Percentiles rank a stretch among this genome's conserved stretches.
phyloP scores from a whole-genome alignment of 495 filamentous ascomycete genomes.

The Echria macrotheca region DNA sequence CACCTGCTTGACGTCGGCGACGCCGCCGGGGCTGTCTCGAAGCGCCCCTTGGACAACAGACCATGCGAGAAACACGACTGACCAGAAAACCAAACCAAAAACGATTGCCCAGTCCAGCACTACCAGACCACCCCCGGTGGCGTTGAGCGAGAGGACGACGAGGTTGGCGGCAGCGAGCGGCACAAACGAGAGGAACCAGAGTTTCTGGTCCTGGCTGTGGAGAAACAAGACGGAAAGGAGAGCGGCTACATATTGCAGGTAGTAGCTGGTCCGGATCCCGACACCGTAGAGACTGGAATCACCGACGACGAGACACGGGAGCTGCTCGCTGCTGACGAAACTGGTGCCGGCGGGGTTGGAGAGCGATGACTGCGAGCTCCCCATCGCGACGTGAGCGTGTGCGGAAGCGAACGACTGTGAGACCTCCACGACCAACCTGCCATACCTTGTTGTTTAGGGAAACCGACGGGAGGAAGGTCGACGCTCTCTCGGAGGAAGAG shows the following conservation, averaged over 20 bases:
- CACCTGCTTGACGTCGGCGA: slow-evolving; percentile 6
- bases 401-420: slow-evolving; percentile 4
- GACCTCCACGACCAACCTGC: not conserved
- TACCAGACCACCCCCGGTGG: slow-evolving; percentile 6
- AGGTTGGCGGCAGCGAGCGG: slow-evolving; percentile 13
- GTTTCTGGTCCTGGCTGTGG: slow-evolving; percentile 1
- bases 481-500: too few relatives aligned
- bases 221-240: slow-evolving; percentile 12
- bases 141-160: slow-evolving; percentile 6
- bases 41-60: not conserved
- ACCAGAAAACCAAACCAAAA: slow-evolving; percentile 15
- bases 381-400: slow-evolving; percentile 4
- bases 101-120: slow-evolving; percentile 15
- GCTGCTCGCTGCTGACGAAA: slow-evolving; percentile 9
- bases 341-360: not conserved
- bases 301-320: slow-evolving; percentile 13
- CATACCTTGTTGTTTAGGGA: not conserved
- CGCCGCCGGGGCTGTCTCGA: not conserved
- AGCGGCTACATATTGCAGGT: slow-evolving; percentile 15
- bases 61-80: slow-evolving; percentile 8
- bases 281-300: slow-evolving; percentile 16
- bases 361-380: slow-evolving; percentile 9
- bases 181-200: slow-evolving; percentile 12
- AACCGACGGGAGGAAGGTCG: not conserved
- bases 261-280: slow-evolving; percentile 12